These are phyloP conservation scores for Tephrocybe sp. DNA, from an alignment of 768 basidiomycete species.

Conservation along the genomic window DNA sequence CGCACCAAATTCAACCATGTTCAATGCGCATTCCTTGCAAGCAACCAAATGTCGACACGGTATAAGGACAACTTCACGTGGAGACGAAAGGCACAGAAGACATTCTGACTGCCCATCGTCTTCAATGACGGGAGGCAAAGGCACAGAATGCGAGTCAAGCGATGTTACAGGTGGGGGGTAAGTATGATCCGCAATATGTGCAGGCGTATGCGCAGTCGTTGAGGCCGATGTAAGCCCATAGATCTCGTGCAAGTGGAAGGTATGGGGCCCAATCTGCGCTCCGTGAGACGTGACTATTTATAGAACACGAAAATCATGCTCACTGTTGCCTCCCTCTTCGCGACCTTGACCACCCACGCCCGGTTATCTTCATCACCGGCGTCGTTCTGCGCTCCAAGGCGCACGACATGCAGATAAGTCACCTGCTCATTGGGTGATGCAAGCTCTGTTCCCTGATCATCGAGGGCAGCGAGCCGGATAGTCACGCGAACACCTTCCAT, in stretches of 20 bases:
- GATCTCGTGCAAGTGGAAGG: conserved; percentile 95
- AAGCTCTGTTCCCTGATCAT: conserved; percentile 69
- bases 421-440: conserved; percentile 79
- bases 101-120: conserved; percentile 86
- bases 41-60: conserved; percentile 95
- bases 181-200: conserved; percentile 17
- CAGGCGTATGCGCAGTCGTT: conserved; percentile 23
- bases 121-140: conserved; percentile 37
- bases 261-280: conserved; percentile 83
- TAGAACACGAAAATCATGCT: conserved; percentile 19
- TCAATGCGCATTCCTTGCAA: conserved; percentile 92
- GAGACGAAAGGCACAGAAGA: conserved; percentile 84
- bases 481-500: conserved; percentile 73
- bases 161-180: conserved; percentile 19
- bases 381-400: conserved; percentile 52
- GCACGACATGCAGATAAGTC: conserved; percentile 84
- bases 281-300: not conserved
- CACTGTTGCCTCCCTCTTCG: conserved; percentile 87
- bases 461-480: conserved; percentile 81
- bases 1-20: conserved; percentile 97
- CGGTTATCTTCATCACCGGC: conserved; percentile 57
- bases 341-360: conserved; percentile 91
- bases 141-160: conserved; percentile 30
- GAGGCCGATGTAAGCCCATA: conserved; percentile 79
- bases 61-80: conserved; percentile 89